Evolutionary conservation across 371 early-diverging fungal genomes (phyloP), one percentile per base, ranked within the genome.

Genomic region (Mucor mucedo): DNA sequence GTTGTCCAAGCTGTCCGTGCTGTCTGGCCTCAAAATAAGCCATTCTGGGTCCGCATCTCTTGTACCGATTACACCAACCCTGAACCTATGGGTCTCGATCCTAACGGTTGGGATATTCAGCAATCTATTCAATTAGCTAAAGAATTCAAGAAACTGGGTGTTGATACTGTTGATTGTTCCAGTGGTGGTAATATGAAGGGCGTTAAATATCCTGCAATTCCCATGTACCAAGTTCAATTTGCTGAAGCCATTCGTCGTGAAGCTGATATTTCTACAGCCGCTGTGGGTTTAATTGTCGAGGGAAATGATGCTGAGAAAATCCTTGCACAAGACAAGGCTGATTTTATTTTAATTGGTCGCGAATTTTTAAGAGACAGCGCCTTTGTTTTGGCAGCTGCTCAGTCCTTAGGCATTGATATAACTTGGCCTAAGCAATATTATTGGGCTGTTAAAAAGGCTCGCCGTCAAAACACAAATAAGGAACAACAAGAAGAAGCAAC

Each of bases 31-130:
- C 69, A 76, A 5, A 73, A 87, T 11, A 93, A 93, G 60, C 93
- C 96, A 0, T 66, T 94, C 39, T 93, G 91, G 65, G 80, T 93
- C 56, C 87, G 95, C 33, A 63, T 96, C 5, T 94, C 93, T 5
- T 80, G 85, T 45, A 73, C 88, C 0, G 95, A 96, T 44, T 87
- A 83, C 10, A 63, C 71, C 5, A 77, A 79, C 13, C 58, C 59
- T 13, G 70, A 78, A 27, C 54, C 75, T 39, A 60, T 71, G 71
- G 71, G 78, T 3, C 35, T 57, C 10, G 62, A 73, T 61, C 64
- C 62, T 29, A 48, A 66, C n/a, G 83, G 84, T 4, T 89, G 91
- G 91, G 82, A 76, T 29, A 61, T 83, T 8, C 82, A 91, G n/a
- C 91, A 95, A 54, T 82, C 89, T 5, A 77, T 90, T 4, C 70